Evolutionary conservation across 2,329 filamentous ascomycete species (phyloP).

Genomic region (Aaosphaeria arxii): DNA sequence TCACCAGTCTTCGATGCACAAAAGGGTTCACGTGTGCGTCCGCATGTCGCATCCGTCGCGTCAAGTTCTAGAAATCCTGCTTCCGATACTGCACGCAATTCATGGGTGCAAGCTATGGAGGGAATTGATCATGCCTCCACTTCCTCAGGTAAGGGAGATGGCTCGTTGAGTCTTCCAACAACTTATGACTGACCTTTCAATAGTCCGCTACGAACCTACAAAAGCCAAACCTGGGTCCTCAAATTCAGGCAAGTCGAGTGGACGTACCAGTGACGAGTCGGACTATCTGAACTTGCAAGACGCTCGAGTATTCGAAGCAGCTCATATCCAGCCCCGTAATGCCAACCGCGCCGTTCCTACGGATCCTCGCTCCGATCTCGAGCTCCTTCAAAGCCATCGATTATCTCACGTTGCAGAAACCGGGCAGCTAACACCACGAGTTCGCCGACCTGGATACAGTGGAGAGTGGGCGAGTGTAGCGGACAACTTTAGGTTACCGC

Average conservation of each 20-base stretch:
- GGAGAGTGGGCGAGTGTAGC: slow-evolving; percentile 37
- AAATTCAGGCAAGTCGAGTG: slow-evolving; percentile 25
- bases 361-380: slow-evolving; percentile 34
- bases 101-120: slow-evolving; percentile 18
- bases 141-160: slow-evolving; percentile 24
- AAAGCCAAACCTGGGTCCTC: slow-evolving; percentile 15
- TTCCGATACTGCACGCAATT: too few species aligned
- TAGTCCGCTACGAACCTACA: slow-evolving; percentile 20
- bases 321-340: slow-evolving; percentile 27
- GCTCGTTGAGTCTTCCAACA: not conserved
- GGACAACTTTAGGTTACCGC: slow-evolving; percentile 23
- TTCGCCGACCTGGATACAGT: slow-evolving; percentile 35
- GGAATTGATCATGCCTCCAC: slow-evolving; percentile 11
- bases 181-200: not conserved
- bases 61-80: slow-evolving; percentile 30
- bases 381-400: slow-evolving; percentile 46
- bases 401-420: slow-evolving; percentile 51
- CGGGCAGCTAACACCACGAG: slow-evolving; percentile 44
- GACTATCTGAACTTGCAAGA: slow-evolving; percentile 31
- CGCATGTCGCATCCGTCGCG: slow-evolving; percentile 19
- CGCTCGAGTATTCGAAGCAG: slow-evolving; percentile 30
- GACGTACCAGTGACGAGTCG: slow-evolving; percentile 33
- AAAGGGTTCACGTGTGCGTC: slow-evolving; percentile 17
- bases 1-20: slow-evolving; percentile 23
- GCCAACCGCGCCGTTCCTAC: slow-evolving; percentile 15